Conservation (phyloP, 1,284 basidiomycete species). For the Bjerkandera adusta region DNA sequence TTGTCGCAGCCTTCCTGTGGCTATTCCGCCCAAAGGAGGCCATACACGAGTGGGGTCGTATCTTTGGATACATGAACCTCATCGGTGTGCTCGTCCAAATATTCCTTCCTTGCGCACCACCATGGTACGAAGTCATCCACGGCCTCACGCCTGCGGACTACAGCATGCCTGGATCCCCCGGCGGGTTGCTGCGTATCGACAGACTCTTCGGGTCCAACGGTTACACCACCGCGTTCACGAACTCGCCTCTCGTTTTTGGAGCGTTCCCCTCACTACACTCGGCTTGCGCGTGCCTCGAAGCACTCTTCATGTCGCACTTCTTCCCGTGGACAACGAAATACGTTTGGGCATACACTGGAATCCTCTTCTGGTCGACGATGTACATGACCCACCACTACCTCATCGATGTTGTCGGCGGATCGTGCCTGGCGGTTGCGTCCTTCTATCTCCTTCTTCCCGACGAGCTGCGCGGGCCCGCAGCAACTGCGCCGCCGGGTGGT, state of each 20-base stretch:
- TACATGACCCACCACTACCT: conserved; percentile 98
- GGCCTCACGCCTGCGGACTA: conserved; percentile 96
- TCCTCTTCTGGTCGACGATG: conserved; percentile 99
- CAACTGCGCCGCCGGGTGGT: conserved; percentile 45
- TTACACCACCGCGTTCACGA: conserved; percentile 85
- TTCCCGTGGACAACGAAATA: conserved; percentile 75
- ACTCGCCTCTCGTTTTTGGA: conserved; percentile 93
- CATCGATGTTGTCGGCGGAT: conserved; percentile 94
- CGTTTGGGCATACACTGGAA: conserved; percentile 85
- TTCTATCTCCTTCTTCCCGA: conserved; percentile 91
- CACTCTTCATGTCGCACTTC: conserved; percentile 93
- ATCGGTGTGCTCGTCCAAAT: conserved; percentile 89
- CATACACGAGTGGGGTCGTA: conserved; percentile 84
- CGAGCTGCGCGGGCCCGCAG: conserved; percentile 63
- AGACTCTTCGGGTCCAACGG: conserved; percentile 76
- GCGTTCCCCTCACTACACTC: conserved; percentile 96
- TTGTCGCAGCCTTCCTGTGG: conserved; percentile 78
- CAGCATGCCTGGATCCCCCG: conserved; percentile 88
- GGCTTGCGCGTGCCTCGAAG: conserved; percentile 89
- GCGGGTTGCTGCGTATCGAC: conserved; percentile 92
- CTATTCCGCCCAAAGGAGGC: conserved; percentile 78
- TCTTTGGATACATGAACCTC: conserved; percentile 94
- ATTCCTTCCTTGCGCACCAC: conserved; percentile 89
- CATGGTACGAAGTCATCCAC: conserved; percentile 98
- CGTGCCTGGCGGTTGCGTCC: conserved; percentile 82